These are phyloP conservation scores for Alternaria brassicicola DNA, from an alignment of 2,329 filamentous ascomycete species.

Conservation along the genomic window DNA sequence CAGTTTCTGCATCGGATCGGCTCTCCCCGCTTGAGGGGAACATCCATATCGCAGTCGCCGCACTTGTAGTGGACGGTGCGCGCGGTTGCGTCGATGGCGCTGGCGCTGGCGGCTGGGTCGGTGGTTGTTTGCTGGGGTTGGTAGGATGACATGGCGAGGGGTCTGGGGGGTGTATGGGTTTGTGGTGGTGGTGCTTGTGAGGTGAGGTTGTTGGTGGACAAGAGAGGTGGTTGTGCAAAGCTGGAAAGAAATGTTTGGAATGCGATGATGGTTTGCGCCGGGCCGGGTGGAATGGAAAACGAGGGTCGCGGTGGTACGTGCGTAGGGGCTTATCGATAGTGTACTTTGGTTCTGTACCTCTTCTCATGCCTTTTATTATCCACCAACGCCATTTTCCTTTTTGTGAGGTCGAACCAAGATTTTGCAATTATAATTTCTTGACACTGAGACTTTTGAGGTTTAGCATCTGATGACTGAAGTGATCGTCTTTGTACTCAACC, in stretches of 20 bases:
- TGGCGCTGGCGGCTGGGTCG: not conserved
- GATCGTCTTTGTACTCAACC: too few species aligned
- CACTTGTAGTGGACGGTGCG: slow-evolving; percentile 63
- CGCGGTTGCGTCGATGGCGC: slow-evolving; percentile 47
- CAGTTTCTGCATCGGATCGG: slow-evolving; percentile 90
- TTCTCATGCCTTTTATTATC: too few species aligned
- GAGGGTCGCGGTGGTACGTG: slow-evolving; percentile 11
- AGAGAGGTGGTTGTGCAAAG: too few species aligned
- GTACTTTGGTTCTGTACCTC: too few species aligned
- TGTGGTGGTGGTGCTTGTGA: not conserved
- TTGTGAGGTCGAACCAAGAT: too few species aligned
- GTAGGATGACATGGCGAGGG: not conserved
- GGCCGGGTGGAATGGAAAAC: slow-evolving; percentile 1
- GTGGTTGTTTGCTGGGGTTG: slow-evolving; percentile 1
- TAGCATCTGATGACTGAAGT: too few species aligned
- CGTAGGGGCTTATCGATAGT: slow-evolving; percentile 1
- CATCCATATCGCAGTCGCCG: slow-evolving; percentile 82
- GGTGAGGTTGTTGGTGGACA: not conserved
- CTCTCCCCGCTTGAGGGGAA: slow-evolving; percentile 76
- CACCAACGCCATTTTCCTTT: too few species aligned
- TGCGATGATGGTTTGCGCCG: not conserved
- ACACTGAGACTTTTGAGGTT: too few species aligned
- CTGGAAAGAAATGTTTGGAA: not conserved
- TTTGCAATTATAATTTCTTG: too few species aligned
- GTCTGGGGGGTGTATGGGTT: not conserved